These are phyloP conservation scores for Massarina eburnea DNA, from an alignment of 2,329 filamentous ascomycete genomes.

Conservation along the genomic window DNA sequence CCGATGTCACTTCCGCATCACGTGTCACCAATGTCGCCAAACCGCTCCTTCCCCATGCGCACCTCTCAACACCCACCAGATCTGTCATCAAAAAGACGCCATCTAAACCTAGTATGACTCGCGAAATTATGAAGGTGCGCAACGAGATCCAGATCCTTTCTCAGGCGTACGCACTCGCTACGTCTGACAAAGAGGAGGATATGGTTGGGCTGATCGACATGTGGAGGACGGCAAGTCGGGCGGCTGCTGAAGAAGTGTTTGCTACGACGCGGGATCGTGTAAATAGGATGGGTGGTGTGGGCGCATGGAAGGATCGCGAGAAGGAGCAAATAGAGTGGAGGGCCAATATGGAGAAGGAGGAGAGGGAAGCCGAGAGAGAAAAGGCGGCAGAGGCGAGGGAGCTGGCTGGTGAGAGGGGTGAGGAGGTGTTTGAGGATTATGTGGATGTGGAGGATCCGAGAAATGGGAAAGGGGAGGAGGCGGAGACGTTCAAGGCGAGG, in stretches of 20 bases:
- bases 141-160: constrained; percentile 44
- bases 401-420: constrained; percentile 41
- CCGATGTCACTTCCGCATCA: constrained; percentile 3
- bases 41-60: constrained; percentile 17
- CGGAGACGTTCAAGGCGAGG: constrained; percentile 34
- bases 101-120: constrained; percentile 28
- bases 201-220: constrained; percentile 58
- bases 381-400: constrained; percentile 46
- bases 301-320: constrained; percentile 53
- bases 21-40: neutral
- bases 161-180: constrained; percentile 44
- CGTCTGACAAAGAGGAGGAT: constrained; percentile 53
- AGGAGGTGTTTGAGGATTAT: constrained; percentile 52
- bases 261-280: constrained; percentile 61
- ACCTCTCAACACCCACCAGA: constrained; percentile 16
- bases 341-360: constrained; percentile 31
- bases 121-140: constrained; percentile 37
- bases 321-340: constrained; percentile 36
- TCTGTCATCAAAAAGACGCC: constrained; percentile 13
- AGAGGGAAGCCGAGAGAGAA: constrained; percentile 47
- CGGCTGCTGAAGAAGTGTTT: constrained; percentile 70
- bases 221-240: constrained; percentile 63
- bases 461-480: constrained; percentile 46
- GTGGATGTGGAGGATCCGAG: constrained; percentile 19
- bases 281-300: constrained; percentile 64